These are phyloP conservation scores for Macrocybe sp. DNA, from an alignment of 1,284 basidiomycete species.

Conservation along the genomic window DNA sequence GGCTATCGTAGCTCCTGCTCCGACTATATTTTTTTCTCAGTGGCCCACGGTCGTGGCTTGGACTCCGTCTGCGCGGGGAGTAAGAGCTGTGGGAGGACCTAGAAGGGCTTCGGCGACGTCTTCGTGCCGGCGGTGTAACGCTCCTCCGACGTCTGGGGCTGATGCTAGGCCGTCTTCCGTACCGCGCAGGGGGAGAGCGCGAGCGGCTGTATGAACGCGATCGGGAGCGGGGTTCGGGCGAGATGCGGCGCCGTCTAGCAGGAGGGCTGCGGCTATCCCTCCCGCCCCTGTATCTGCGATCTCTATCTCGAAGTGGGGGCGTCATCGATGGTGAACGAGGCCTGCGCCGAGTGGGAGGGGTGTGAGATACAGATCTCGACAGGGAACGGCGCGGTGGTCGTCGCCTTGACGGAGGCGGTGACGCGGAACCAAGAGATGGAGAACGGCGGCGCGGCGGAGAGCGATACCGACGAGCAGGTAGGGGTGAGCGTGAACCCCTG, in stretches of 20 bases:
- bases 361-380: too few relatives aligned
- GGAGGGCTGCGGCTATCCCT: constrained; percentile 56
- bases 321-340: constrained; percentile 44
- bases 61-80: constrained; percentile 22
- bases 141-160: constrained; percentile 28
- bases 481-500: constrained; percentile 23
- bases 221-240: constrained; percentile 28
- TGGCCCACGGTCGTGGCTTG: constrained; percentile 20
- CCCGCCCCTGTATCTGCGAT: constrained; percentile 26
- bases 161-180: constrained; percentile 26
- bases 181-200: constrained; percentile 29
- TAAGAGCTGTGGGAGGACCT: constrained; percentile 16
- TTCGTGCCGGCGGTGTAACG: constrained; percentile 25
- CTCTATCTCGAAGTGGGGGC: constrained; percentile 33
- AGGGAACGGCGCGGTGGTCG: constrained; percentile 7
- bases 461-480: constrained; percentile 26
- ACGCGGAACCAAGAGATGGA: constrained; percentile 32
- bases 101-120: constrained; percentile 27
- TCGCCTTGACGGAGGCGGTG: neutral
- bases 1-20: constrained; percentile 14
- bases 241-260: constrained; percentile 45
- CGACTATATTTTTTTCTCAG: constrained; percentile 20
- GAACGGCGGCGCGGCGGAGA: constrained; percentile 24
- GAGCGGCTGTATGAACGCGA: constrained; percentile 36
- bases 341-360: constrained; percentile 39